These are phyloP conservation scores for Phytomonas sp. DNA, from an alignment of 208 protist species.

Conservation along the genomic window DNA sequence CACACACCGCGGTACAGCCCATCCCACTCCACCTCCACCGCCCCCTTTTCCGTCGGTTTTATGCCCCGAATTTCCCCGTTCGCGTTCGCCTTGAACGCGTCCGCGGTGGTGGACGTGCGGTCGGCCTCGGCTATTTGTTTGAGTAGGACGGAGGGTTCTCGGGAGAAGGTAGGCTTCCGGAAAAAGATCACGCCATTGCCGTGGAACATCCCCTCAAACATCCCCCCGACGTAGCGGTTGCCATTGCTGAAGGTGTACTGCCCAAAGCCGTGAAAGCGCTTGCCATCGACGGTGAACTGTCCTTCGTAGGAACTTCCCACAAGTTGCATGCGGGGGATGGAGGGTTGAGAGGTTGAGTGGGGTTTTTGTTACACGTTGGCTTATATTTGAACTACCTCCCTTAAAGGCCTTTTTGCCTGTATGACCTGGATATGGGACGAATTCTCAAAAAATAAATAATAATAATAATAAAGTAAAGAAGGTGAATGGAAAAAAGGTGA, in stretches of 20 bases:
- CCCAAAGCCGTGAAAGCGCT: slow-evolving; percentile 65
- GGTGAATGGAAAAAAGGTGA: background rate
- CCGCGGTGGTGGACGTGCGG: no score
- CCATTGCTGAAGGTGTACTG: slow-evolving; percentile 79
- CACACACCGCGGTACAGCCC: slow-evolving; percentile 81
- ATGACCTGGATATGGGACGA: no score
- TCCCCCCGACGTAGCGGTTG: slow-evolving; percentile 68
- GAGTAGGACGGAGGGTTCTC: no score
- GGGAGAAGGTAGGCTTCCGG: slow-evolving; percentile 5
- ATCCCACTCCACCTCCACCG: slow-evolving; percentile 20
- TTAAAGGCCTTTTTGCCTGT: no score
- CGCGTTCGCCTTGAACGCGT: no score
- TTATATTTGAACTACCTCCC: no score
- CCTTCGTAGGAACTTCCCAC: slow-evolving; percentile 55
- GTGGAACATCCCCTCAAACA: slow-evolving; percentile 77
- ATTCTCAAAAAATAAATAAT: background rate
- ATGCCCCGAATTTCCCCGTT: background rate
- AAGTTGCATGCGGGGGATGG: slow-evolving; percentile 25
- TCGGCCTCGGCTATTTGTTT: no score
- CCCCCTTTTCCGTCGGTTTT: background rate
- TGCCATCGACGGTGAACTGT: slow-evolving; percentile 42
- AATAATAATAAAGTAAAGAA: slow-evolving; percentile 11
- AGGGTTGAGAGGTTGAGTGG: no score
- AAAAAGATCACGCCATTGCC: slow-evolving; percentile 79
- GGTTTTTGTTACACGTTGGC: no score